Base-by-base conservation (phyloP, 2,329 filamentous ascomycete genomes). In the Magnaporthiopsis poae region DNA sequence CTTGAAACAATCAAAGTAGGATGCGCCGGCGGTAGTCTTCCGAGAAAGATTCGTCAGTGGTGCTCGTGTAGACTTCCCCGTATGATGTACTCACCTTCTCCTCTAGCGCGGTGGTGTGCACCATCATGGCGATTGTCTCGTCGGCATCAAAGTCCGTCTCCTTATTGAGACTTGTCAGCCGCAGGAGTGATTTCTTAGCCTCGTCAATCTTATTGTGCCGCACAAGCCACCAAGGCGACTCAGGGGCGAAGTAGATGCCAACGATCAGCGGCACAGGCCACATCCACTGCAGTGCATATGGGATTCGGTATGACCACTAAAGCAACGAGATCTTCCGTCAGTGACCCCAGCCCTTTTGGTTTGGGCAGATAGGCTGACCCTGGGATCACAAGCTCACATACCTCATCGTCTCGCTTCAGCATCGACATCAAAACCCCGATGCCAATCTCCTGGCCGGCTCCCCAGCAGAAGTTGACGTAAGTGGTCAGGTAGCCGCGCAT, bases 81-180 rank as follows among this genome's bases (percentile, higher is more conserved):
- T 39, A 5, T 5, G 31, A 65, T 56, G 46, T 8, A 13, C 64
- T 35, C n/a, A 68, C 68, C 61, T 85, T 83, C 73, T 90, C 84
- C 75, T 96, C 92, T 13, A 96, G 80, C 0, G 89, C 89, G 0
- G 90, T 93, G 0, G 92, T 96, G 74, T 96, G 91, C 1, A 92
- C 86, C 90, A 96, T 96, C 91, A 96, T 96, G 72, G 90, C 88
- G 64, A 96, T 82, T 0, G 91, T 95, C 77, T 95, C 91, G 69
- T 96, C 90, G 13, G 90, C 85, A 72, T 96, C 86, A 71, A 95
- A 93, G 68, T 89, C 84, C 0, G 86, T 88, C 68, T 91, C 88
- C 66, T 81, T 80, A 69, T 86, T 79, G 18, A 81, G 71, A 71
- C 83, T 88, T 5, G 88, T 90, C 27, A 91, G 79, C 3, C 88